Evolutionary conservation across 106 monocot genomes (phyloP), one percentile per base, ranked within the genome.

Genomic region (Xerophyta viscosa): DNA sequence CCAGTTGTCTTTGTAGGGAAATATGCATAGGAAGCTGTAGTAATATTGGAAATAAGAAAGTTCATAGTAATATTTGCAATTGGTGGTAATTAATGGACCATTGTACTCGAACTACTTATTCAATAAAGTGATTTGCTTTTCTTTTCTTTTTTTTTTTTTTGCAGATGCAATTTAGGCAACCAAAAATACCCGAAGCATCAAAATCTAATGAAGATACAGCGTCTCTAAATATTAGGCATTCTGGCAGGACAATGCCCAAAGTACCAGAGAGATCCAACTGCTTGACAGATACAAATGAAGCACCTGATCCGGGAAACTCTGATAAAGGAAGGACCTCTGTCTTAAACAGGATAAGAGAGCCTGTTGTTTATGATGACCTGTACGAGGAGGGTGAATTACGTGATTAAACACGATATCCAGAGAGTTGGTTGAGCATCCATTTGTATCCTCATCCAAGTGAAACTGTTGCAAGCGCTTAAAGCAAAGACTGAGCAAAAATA

Each of bases 381-480:
- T 53, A 69, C 14, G 75, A 75, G 62, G 75, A 75, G 64, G 75
- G 75, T 33, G 75, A 75, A 52, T 69, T 75, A 50, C 56, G 49
- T 5, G 62, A 74, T 53, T 62, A 11, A 54, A 27, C 24, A 13
- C 6, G 7, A n/a, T n/a, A n/a, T n/a, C n/a, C n/a, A n/a, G n/a
- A n/a, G n/a, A n/a, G n/a, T n/a, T n/a, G n/a, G n/a, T n/a, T n/a
- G n/a, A n/a, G n/a, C n/a, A n/a, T n/a, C n/a, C n/a, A n/a, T n/a
- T n/a, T n/a, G n/a, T n/a, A n/a, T n/a, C n/a, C n/a, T n/a, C n/a
- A n/a, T n/a, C n/a, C n/a, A n/a, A n/a, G n/a, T n/a, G n/a, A n/a
- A n/a, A n/a, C n/a, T n/a, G n/a, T n/a, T n/a, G n/a, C n/a, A n/a
- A n/a, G n/a, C n/a, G n/a, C n/a, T n/a, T n/a, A n/a, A n/a, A n/a